Conservation (phyloP, 2,329 filamentous ascomycete genomes). For the Eutypa lata region DNA sequence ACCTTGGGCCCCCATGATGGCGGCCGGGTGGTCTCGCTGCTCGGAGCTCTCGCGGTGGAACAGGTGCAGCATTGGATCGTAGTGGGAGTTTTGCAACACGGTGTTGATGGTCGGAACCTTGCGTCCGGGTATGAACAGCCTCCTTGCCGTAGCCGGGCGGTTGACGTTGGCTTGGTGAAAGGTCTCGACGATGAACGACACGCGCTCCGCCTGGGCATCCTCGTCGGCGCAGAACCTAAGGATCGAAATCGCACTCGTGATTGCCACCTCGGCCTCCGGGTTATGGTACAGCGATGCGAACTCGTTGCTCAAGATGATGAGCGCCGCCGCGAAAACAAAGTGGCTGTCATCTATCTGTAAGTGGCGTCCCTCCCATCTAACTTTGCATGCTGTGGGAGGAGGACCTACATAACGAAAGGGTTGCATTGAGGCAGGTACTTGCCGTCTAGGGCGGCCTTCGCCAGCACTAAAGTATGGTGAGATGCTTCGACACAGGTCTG, state of each 20-base stretch:
- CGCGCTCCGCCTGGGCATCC: slow-evolving; percentile 47
- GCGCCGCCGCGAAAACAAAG: slow-evolving; percentile 52
- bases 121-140: slow-evolving; percentile 21
- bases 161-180: slow-evolving; percentile 42
- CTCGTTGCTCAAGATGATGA: slow-evolving; percentile 56
- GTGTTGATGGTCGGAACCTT: slow-evolving; percentile 25
- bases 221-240: slow-evolving; percentile 45
- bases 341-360: slow-evolving; percentile 46
- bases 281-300: slow-evolving; percentile 49
- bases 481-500: slow-evolving; percentile 50
- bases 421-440: slow-evolving; percentile 49
- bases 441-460: slow-evolving; percentile 41
- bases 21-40: slow-evolving; percentile 11
- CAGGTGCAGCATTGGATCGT: slow-evolving; percentile 27
- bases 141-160: slow-evolving; percentile 19
- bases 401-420: slow-evolving; percentile 55
- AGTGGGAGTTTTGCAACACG: slow-evolving; percentile 18
- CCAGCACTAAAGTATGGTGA: slow-evolving; percentile 46
- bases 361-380: no score
- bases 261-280: slow-evolving; percentile 35
- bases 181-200: slow-evolving; percentile 46
- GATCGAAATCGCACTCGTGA: slow-evolving; percentile 43
- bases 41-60: slow-evolving; percentile 21
- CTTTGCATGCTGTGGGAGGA: slow-evolving; percentile 4
- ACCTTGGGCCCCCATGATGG: slow-evolving; percentile 9